These are phyloP conservation scores for Sarcodon aspratus DNA, from an alignment of 768 basidiomycete genomes.

Conservation along the genomic window DNA sequence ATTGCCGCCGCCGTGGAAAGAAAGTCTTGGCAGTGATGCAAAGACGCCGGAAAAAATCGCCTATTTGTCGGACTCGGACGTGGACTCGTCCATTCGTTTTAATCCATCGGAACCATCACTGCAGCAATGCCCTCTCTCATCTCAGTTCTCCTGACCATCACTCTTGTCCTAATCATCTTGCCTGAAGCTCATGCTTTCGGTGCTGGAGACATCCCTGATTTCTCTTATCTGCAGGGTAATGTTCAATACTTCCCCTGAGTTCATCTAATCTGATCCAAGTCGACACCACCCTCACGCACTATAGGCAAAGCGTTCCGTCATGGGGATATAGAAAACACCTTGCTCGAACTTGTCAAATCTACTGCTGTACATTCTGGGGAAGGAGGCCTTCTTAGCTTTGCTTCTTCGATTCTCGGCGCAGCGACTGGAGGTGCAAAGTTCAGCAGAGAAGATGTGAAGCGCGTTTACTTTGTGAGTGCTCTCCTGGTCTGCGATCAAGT, in stretches of 20 bases:
- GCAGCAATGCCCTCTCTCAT: conserved; percentile 10
- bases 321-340: conserved; percentile 65
- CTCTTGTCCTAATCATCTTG: conserved; percentile 24
- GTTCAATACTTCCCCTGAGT: conserved; percentile 2
- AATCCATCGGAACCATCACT: conserved; percentile 4
- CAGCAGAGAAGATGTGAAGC: conserved; percentile 51
- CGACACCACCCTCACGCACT: not conserved
- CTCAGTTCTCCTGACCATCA: conserved; percentile 13
- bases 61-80: no score
- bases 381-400: conserved; percentile 37
- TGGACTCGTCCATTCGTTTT: not conserved
- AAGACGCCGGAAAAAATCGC: no score
- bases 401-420: conserved; percentile 30
- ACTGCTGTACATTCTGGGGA: conserved; percentile 23
- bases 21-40: no score
- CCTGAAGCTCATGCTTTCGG: conserved; percentile 42
- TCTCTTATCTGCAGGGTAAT: conserved; percentile 52
- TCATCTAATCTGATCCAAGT: conserved; percentile 1
- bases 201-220: conserved; percentile 64
- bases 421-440: conserved; percentile 49
- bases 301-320: conserved; percentile 64
- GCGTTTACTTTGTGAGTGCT: conserved; percentile 47
- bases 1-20: no score
- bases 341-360: conserved; percentile 46
- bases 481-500: not conserved